Evolutionary conservation across 129 eudicot species (phyloP), one percentile per base, ranked within the genome.

Genomic region (Solidago caesia): DNA sequence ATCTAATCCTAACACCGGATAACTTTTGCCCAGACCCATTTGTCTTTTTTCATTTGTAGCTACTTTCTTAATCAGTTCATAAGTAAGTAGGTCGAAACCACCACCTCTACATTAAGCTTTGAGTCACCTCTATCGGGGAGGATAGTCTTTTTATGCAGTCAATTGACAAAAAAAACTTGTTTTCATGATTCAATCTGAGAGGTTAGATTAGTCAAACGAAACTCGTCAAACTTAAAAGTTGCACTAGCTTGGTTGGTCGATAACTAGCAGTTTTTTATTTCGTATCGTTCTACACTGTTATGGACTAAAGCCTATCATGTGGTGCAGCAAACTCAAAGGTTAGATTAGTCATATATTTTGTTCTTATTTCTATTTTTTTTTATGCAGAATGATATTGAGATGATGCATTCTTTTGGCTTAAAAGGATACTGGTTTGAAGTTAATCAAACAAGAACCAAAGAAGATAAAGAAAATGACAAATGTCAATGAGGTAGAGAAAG

Each of bases 241-340:
- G 26, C 60, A 55, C 3, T 55, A 14, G 6, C 6, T 26, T 53
- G 60, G 9, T 55, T 55, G 6, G 60, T n/a, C 60, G 6, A 46
- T 16, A 72, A 72, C 6, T 45, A n/a, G 39, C 33, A 43, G n/a
- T 16, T 46, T 15, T 44, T 63, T 4, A 21, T 57, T 14, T 57
- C 15, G 51, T 43, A 51, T 65, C 13, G 51, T 45, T 5, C 47
- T 67, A 45, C 26, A 44, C 8, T 49, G 43, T 70, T 52, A 39
- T 53, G 64, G 29, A 53, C 75, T 73, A 41, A 75, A 64, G 39
- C 42, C 13, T 63, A 49, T 64, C 14, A 49, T 21, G 4, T 81
- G 57, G 45, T 85, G 89, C 96, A 94, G 98, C 87, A 87, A 90
- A 79, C 98, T 21, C 21, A 21, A 0, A 21, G 21, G 21, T 21